Percentiles rank a stretch among this genome's conserved stretches.
These are phyloP conservation scores for Aspergillus candidus DNA, from an alignment of 2,329 filamentous ascomycete genomes.

Conservation along the genomic window DNA sequence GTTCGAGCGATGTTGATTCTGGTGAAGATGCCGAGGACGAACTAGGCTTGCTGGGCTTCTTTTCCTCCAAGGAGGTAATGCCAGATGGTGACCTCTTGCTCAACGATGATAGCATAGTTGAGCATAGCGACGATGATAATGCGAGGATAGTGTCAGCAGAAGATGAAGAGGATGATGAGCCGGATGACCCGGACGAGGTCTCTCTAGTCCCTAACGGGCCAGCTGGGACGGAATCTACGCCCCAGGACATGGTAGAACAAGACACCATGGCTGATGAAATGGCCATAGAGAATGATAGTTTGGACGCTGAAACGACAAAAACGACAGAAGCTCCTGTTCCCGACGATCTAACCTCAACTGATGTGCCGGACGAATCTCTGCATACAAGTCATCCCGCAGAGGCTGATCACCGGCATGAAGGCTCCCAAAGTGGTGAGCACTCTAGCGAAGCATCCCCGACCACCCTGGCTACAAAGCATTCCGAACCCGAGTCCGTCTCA, in stretches of 20 bases:
- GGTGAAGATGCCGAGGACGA: conserved; percentile 37
- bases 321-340: background rate
- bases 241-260: conserved; percentile 15
- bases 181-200: conserved; percentile 31
- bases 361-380: background rate
- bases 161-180: conserved; percentile 22
- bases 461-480: conserved; percentile 40
- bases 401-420: conserved; percentile 16
- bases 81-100: conserved; percentile 9
- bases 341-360: conserved; percentile 8
- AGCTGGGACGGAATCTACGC: conserved; percentile 28
- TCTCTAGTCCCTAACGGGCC: conserved; percentile 28
- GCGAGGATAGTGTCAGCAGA: conserved; percentile 17
- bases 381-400: conserved; percentile 11
- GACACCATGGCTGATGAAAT: conserved; percentile 25
- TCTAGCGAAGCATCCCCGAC: conserved; percentile 40
- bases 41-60: conserved; percentile 42
- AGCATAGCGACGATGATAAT: conserved; percentile 24
- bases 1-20: conserved; percentile 48
- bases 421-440: conserved; percentile 24
- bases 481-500: conserved; percentile 41
- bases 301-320: conserved; percentile 3
- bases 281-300: background rate
- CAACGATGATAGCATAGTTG: conserved; percentile 30
- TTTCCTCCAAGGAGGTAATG: conserved; percentile 38